Evolutionary conservation across 2,329 filamentous ascomycete genomes (phyloP), one percentile per base, ranked within the genome.

Genomic region (Hymenotorrendiella dingleyae): DNA sequence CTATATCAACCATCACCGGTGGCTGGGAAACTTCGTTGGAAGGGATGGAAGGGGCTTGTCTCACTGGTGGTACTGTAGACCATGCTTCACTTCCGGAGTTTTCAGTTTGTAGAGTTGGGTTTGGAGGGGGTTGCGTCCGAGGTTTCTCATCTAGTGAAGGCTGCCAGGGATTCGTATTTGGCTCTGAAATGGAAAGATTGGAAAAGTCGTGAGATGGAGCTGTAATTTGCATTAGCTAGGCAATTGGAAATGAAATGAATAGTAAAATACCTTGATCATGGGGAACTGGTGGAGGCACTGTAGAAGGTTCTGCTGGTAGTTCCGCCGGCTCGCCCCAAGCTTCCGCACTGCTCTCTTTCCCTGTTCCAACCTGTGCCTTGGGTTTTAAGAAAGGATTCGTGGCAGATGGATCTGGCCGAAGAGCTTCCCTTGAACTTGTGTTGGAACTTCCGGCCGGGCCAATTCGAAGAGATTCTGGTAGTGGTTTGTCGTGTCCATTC

Each of bases 151-250:
- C 42, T 12, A 52, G 34, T 23, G 46, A 46, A 20, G 58, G 53
- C 34, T 60, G 55, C 59, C 59, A 62, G 28, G 59, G 59, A 47
- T 62, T 62, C 26, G 54, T 49, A 20, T 30, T 54, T 19, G 53
- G 45, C 30, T 56, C 53, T 12, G 46, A 48, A 8, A 59, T 35
- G 2, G 56, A 53, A 6, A 58, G 48, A 4, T 52, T 52, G 2
- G 52, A 46, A 22, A 61, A 50, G 42, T 60, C 42, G 21, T 54
- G 40, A 3, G 50, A 30, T 26, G 51, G 33, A 42, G 42, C 6
- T 37, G 20, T 30, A 36, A 49, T 54, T 16, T 4, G 36, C 6
- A 21, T 39, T 29, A 39, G 36, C 17, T 29, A 7, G 17, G 9
- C 12, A 17, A 6, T 28, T 17, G 30, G 44, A 17, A 33, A 12